phyloP scores from a whole-genome alignment of 306 rosid species.

The Lablab purpureus region DNA sequence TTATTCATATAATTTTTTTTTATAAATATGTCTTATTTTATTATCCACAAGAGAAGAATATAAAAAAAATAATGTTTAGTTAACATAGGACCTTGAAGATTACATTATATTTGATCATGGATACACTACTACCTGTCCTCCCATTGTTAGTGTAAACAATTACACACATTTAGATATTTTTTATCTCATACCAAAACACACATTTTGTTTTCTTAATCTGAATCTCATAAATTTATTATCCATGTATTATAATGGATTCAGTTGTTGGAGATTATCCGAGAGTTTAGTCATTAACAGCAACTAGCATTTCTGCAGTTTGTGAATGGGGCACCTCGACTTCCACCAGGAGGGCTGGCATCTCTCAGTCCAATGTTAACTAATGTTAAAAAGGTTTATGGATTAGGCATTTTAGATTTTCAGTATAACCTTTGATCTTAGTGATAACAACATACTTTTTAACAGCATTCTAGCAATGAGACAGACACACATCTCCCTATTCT shows the following conservation, averaged over 20 bases:
- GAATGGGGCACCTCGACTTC: slow-evolving; percentile 96
- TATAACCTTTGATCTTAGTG: neutral
- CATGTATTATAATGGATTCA: slow-evolving; percentile 56
- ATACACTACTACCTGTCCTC: slow-evolving; percentile 94
- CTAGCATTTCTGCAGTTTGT: slow-evolving; percentile 95
- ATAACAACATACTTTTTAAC: slow-evolving; percentile 42
- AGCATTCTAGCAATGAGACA: slow-evolving; percentile 72
- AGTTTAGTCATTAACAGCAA: slow-evolving; percentile 67
- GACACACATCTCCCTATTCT: slow-evolving; percentile 89
- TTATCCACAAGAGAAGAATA: neutral
- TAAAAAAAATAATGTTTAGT: slow-evolving; percentile 11
- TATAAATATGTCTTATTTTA: slow-evolving; percentile 21
- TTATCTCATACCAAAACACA: neutral
- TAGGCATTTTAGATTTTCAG: neutral
- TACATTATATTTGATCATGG: slow-evolving; percentile 94
- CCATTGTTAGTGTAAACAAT: slow-evolving; percentile 71
- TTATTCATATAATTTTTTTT: slow-evolving; percentile 13
- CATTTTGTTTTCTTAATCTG: neutral
- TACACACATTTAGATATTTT: neutral
- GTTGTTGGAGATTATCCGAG: slow-evolving; percentile 85
- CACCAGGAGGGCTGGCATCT: slow-evolving; percentile 96
- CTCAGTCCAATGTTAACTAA: slow-evolving; percentile 93
- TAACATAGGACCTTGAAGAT: slow-evolving; percentile 70
- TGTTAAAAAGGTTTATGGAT: slow-evolving; percentile 76
- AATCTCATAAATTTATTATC: slow-evolving; percentile 18